phyloP scores from a whole-genome alignment of 1,284 basidiomycete genomes.

The Puccinia coronata region DNA sequence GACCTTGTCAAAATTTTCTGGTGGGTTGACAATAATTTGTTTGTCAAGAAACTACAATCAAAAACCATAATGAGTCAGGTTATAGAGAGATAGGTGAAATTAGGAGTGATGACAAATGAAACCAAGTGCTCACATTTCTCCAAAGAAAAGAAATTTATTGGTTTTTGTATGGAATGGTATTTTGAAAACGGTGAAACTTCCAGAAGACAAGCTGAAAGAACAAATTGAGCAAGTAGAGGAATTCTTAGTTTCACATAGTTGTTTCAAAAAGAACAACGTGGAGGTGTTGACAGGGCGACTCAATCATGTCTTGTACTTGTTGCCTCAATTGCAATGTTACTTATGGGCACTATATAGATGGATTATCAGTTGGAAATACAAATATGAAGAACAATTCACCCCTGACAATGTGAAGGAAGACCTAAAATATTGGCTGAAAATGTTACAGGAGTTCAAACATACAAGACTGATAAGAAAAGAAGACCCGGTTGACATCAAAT shows the following conservation, averaged over 20 bases:
- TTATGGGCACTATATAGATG: not conserved
- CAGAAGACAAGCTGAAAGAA: not conserved
- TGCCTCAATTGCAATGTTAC: constrained; percentile 12
- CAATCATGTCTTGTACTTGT: not conserved
- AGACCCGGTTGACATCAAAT: not conserved
- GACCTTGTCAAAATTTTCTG: not conserved
- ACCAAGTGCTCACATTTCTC: not conserved
- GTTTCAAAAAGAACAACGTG: not conserved
- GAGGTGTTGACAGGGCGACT: not conserved
- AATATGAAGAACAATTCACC: not conserved
- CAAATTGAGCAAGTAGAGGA: not conserved
- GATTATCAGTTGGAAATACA: not conserved
- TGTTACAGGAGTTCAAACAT: not conserved
- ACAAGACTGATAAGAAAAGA: not conserved
- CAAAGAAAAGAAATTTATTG: not conserved
- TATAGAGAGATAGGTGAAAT: not conserved
- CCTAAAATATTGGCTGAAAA: not conserved
- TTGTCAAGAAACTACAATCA: not conserved
- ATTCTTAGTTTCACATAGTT: not conserved
- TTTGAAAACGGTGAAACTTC: not conserved
- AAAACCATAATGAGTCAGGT: not conserved
- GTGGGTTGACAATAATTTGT: constrained; percentile 21
- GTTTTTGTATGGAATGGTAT: constrained; percentile 3
- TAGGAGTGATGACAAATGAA: not conserved
- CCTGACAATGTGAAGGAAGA: not conserved